Percentiles rank a stretch among this genome's conserved stretches.
Conservation (phyloP, 768 basidiomycete species). For the Amanita rimosa region DNA sequence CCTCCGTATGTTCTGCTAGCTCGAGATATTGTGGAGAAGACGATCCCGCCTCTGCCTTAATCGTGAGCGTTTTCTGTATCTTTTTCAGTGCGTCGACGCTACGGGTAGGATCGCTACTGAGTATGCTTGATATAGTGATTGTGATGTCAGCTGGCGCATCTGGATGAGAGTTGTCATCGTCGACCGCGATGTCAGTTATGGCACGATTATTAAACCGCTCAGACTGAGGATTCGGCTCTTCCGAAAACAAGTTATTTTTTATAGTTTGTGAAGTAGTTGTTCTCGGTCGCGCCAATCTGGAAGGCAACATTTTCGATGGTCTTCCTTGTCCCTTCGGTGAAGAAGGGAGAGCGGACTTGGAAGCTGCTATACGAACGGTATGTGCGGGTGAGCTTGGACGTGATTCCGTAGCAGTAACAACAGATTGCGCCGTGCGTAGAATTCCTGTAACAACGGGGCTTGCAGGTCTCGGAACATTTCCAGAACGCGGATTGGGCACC, state of each 20-base stretch:
- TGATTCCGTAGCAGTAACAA: conserved; percentile 20
- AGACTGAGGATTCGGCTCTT: conserved; percentile 16
- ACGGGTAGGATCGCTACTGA: conserved; percentile 74
- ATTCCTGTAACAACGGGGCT: conserved; percentile 20
- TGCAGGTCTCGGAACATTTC: conserved; percentile 11
- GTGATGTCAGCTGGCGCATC: conserved; percentile 51
- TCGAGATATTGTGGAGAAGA: conserved; percentile 64
- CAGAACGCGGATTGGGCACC: conserved; percentile 9
- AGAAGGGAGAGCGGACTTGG: conserved; percentile 19
- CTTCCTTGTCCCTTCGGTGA: conserved; percentile 37
- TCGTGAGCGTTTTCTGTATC: conserved; percentile 76
- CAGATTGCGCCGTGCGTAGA: conserved; percentile 30
- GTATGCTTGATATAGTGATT: conserved; percentile 77
- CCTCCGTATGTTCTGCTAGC: conserved; percentile 68
- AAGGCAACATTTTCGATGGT: conserved; percentile 64
- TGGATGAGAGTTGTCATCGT: conserved; percentile 20
- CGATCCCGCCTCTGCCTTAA: conserved; percentile 63
- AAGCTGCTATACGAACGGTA: conserved; percentile 10
- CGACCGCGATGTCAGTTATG: background rate
- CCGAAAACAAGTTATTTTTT: conserved; percentile 10
- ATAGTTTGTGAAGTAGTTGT: conserved; percentile 27
- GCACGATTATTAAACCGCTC: background rate
- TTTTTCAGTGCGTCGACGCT: conserved; percentile 93
- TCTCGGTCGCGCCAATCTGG: conserved; percentile 60
- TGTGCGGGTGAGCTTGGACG: conserved; percentile 35